Conservation (phyloP, 495 filamentous ascomycete species). For the Aspergillus steynii region DNA sequence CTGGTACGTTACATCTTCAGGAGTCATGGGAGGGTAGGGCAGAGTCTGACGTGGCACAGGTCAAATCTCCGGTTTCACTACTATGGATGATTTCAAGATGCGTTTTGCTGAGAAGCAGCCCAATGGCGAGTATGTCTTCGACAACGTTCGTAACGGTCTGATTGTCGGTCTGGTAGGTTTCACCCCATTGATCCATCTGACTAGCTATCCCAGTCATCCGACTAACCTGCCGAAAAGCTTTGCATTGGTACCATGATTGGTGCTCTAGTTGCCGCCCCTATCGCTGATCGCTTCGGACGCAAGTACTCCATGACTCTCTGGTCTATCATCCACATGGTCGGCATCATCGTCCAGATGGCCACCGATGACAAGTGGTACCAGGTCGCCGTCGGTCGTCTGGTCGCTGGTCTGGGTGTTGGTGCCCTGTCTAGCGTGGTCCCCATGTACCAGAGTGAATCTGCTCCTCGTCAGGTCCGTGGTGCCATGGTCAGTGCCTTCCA, state of each 20-base stretch:
- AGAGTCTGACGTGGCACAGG: constrained; percentile 29
- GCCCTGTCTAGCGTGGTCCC: constrained; percentile 69
- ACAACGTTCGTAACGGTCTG: constrained; percentile 55
- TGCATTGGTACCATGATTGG: constrained; percentile 70
- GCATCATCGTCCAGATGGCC: constrained; percentile 68
- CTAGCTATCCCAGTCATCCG: not conserved
- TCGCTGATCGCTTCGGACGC: constrained; percentile 55
- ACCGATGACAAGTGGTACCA: constrained; percentile 55
- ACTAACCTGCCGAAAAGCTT: constrained; percentile 35
- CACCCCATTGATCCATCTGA: not conserved
- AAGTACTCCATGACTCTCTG: constrained; percentile 55
- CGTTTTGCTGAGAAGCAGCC: constrained; percentile 46
- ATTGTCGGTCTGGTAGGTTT: constrained; percentile 55
- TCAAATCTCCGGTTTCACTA: constrained; percentile 61
- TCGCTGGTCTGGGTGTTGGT: constrained; percentile 71
- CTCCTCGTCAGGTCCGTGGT: constrained; percentile 64
- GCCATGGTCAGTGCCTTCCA: constrained; percentile 75
- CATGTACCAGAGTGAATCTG: constrained; percentile 73
- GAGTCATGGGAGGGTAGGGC: not conserved
- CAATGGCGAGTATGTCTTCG: constrained; percentile 46
- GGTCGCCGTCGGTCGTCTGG: constrained; percentile 54
- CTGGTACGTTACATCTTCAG: constrained; percentile 35
- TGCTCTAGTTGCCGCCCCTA: constrained; percentile 59
- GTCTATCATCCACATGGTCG: constrained; percentile 64
- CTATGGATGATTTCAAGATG: constrained; percentile 54